Evolutionary conservation across 1,284 basidiomycete genomes (phyloP).

Genomic region (Thelephora terrestris): DNA sequence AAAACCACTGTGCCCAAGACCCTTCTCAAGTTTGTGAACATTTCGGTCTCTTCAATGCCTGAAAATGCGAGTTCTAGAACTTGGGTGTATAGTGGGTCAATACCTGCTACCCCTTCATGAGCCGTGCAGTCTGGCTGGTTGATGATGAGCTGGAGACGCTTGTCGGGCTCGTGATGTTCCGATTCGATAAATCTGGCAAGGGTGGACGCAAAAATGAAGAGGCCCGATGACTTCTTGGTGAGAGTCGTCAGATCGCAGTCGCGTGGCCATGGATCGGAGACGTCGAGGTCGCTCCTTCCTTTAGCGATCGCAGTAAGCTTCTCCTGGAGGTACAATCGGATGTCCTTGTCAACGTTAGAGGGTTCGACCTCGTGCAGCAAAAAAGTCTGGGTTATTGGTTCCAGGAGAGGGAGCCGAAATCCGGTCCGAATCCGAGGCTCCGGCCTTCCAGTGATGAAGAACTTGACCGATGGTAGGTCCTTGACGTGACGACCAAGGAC

Average conservation of each 20-base stretch:
- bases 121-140: slow-evolving; percentile 12
- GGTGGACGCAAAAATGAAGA: slow-evolving; percentile 13
- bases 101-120: slow-evolving; percentile 7
- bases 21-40: neutral
- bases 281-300: too few relatives aligned
- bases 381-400: too few relatives aligned
- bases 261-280: too few relatives aligned
- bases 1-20: neutral
- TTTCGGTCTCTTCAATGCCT: neutral
- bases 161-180: neutral
- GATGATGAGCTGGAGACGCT: slow-evolving; percentile 7
- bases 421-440: too few relatives aligned
- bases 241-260: slow-evolving; percentile 4
- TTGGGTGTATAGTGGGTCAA: neutral
- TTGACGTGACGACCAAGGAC: too few relatives aligned
- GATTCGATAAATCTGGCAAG: slow-evolving; percentile 6
- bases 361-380: too few relatives aligned
- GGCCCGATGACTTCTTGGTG: slow-evolving; percentile 4
- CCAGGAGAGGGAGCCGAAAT: too few relatives aligned
- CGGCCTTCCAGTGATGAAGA: too few relatives aligned
- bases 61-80: neutral
- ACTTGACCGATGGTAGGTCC: too few relatives aligned
- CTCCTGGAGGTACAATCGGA: too few relatives aligned
- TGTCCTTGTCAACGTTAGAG: too few relatives aligned
- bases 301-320: too few relatives aligned